Conservation (phyloP, 78 protist species). For the Emiliania huxleyi region DNA sequence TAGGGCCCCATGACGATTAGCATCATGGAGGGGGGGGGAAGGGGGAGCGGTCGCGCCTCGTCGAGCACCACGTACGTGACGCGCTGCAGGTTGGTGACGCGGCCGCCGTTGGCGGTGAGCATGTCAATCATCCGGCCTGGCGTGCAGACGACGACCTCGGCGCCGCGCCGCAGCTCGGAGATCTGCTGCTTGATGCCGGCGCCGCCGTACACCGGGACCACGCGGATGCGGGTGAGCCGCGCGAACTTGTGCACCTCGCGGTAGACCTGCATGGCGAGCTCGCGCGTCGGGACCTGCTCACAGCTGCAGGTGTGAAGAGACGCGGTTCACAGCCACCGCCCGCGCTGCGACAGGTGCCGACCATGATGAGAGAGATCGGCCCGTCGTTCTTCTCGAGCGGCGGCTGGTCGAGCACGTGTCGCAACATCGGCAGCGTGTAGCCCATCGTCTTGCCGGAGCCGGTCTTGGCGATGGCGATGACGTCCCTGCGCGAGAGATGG, state of each 20-base stretch:
- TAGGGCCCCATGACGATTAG: too few species aligned
- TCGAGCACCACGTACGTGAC: constrained; percentile 93
- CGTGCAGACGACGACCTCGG: constrained; percentile 93
- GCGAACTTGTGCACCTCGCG: constrained; percentile 73
- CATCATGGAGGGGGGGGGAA: too few species aligned
- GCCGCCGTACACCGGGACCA: constrained; percentile 93
- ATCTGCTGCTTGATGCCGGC: constrained; percentile 89
- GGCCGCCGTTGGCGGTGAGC: constrained; percentile 81
- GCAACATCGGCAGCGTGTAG: constrained; percentile 93
- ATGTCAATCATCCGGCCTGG: constrained; percentile 99
- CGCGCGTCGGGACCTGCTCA: constrained; percentile 99
- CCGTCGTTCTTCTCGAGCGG: constrained; percentile 60
- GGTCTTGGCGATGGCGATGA: constrained; percentile 75
- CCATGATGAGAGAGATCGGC: constrained; percentile 87
- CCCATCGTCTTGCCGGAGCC: constrained; percentile 91
- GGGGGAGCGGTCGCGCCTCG: too few species aligned
- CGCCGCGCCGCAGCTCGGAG: constrained; percentile 85
- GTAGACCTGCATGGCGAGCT: constrained; percentile 91
- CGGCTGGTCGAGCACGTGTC: constrained; percentile 65
- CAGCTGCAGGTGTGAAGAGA: too few species aligned
- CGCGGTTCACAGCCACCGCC: too few species aligned
- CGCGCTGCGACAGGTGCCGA: too few species aligned
- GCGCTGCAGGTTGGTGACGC: constrained; percentile 88
- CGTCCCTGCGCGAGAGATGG: too few species aligned
- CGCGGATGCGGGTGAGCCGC: constrained; percentile 49